Evolutionary conservation across 2,329 filamentous ascomycete genomes (phyloP).

Genomic region (Aureobasidium sp.): DNA sequence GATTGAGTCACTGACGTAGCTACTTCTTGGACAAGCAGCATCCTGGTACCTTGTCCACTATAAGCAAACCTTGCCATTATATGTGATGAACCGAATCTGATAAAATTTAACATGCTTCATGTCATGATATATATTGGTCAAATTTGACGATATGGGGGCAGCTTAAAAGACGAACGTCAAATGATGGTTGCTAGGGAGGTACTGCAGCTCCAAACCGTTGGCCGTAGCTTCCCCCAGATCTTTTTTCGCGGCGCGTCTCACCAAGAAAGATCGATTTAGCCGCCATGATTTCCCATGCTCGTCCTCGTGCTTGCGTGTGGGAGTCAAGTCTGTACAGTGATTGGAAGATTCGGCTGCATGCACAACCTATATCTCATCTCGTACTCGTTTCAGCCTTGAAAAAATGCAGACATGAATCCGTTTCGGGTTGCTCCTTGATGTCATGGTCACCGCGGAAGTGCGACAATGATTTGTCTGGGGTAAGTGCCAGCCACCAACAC

Average conservation of each 20-base stretch:
- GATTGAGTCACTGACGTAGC: not conserved
- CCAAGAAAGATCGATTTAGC: not conserved
- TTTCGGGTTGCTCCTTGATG: constrained; percentile 4
- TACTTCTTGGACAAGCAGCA: no score
- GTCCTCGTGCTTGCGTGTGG: not conserved
- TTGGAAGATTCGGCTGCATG: not conserved
- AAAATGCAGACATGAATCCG: not conserved
- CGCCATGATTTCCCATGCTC: not conserved
- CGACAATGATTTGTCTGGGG: constrained; percentile 8
- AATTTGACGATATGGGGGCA: not conserved
- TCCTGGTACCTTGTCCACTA: not conserved
- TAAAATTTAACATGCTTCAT: not conserved
- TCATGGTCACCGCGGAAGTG: constrained; percentile 6
- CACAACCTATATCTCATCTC: not conserved
- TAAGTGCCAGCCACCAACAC: constrained; percentile 10
- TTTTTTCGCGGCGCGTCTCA: constrained; percentile 3
- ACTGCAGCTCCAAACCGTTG: not conserved
- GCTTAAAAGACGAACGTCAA: not conserved
- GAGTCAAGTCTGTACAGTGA: not conserved
- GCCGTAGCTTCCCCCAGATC: constrained; percentile 11
- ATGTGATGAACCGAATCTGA: no score
- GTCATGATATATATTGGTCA: not conserved
- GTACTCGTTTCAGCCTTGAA: not conserved
- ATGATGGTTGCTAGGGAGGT: not conserved
- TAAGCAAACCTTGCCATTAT: not conserved